Conservation (phyloP, 2,329 filamentous ascomycete species). For the Incumbomyces lentus region DNA sequence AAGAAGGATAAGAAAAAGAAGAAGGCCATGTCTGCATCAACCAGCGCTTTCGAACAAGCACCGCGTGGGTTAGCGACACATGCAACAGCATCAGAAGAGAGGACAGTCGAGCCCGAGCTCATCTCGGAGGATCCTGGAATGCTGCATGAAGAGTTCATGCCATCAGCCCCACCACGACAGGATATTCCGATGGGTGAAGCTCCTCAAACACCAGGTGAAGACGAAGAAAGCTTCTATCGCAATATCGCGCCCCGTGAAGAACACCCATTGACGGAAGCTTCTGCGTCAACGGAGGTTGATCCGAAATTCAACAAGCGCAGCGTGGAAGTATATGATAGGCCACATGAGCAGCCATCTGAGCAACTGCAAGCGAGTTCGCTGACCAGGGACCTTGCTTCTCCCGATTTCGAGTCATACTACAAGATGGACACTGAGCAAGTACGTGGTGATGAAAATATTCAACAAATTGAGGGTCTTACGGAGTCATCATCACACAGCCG, state of each 20-base stretch:
- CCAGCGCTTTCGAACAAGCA: too few species aligned
- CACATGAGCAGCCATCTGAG: neutral
- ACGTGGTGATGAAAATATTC: neutral
- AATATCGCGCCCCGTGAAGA: neutral
- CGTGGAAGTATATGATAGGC: neutral
- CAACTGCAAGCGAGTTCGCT: neutral
- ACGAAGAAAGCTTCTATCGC: slow-evolving; percentile 3
- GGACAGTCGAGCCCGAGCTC: too few species aligned
- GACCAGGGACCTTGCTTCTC: neutral
- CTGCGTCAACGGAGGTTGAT: neutral
- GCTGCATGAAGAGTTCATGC: too few species aligned
- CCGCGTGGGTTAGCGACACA: too few species aligned
- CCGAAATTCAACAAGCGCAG: neutral
- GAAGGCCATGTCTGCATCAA: neutral
- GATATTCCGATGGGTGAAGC: slow-evolving; percentile 13
- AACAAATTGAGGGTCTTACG: neutral
- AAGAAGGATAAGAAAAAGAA: slow-evolving; percentile 18
- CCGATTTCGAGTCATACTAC: slow-evolving; percentile 4
- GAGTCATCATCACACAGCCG: neutral
- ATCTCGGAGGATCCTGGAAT: too few species aligned
- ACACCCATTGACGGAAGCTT: neutral
- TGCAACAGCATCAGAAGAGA: too few species aligned
- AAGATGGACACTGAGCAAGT: neutral
- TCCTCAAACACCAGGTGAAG: neutral
- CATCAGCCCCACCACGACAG: too few species aligned